These are phyloP conservation scores for Venturia pyrina DNA, from an alignment of 2,329 filamentous ascomycete genomes.

Conservation along the genomic window DNA sequence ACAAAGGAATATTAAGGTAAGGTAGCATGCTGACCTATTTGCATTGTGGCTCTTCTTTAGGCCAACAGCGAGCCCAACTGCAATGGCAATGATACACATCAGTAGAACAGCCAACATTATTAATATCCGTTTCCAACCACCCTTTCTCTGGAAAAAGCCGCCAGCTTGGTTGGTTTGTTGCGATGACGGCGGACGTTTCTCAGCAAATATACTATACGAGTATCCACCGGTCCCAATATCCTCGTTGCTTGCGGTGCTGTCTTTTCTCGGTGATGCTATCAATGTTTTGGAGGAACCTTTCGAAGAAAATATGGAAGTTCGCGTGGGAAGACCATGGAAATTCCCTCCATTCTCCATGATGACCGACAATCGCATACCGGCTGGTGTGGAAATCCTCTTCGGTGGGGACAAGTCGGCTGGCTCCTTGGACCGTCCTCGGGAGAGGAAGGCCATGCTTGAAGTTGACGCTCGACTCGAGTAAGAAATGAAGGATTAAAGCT, in stretches of 20 bases:
- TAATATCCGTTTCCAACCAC: constrained; percentile 30
- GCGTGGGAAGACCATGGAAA: constrained; percentile 14
- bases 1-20: no score
- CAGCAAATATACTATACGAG: constrained; percentile 10
- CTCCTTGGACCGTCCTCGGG: neutral
- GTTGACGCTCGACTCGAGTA: neutral
- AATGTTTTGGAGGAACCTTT: constrained; percentile 1
- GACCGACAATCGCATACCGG: constrained; percentile 30
- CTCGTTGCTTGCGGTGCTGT: neutral
- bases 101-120: constrained; percentile 26
- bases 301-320: constrained; percentile 1
- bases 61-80: constrained; percentile 31
- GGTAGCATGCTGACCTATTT: constrained; percentile 11
- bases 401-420: constrained; percentile 16
- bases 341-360: constrained; percentile 26
- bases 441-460: neutral
- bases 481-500: neutral
- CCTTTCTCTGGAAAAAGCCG: constrained; percentile 18
- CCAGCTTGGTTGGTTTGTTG: neutral
- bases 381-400: constrained; percentile 33
- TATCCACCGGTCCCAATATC: neutral
- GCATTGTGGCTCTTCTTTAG: constrained; percentile 23
- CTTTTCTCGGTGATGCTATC: neutral
- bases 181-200: neutral
- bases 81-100: constrained; percentile 26